Evolutionary conservation across 805 yeast genomes (phyloP).

Genomic region (Hanseniaspora meyeri): DNA sequence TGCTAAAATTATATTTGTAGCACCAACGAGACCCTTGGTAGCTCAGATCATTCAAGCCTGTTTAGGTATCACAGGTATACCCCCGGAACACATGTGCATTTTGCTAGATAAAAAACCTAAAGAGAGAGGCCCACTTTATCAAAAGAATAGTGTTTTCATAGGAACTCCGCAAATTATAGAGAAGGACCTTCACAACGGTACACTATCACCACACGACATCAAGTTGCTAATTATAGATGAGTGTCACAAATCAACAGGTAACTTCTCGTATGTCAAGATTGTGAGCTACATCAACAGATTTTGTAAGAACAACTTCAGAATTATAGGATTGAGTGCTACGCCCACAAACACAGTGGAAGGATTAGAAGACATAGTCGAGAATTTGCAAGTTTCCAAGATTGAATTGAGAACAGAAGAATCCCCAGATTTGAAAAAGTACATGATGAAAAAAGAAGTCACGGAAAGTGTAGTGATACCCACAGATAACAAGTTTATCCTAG

Average conservation of each 20-base stretch:
- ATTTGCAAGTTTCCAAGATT: slow-evolving; percentile 57
- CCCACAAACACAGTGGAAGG: slow-evolving; percentile 83
- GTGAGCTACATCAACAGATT: slow-evolving; percentile 51
- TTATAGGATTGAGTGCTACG: slow-evolving; percentile 87
- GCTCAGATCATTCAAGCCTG: slow-evolving; percentile 95
- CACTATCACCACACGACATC: slow-evolving; percentile 60
- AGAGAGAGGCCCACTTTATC: slow-evolving; percentile 71
- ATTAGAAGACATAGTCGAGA: slow-evolving; percentile 72
- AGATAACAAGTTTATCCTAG: slow-evolving; percentile 41
- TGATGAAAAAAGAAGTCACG: slow-evolving; percentile 54
- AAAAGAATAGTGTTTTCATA: slow-evolving; percentile 63
- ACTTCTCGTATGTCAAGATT: slow-evolving; percentile 80
- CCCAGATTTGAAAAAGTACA: slow-evolving; percentile 64
- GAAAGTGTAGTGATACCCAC: slow-evolving; percentile 39
- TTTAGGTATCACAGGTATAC: slow-evolving; percentile 72
- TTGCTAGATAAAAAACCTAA: slow-evolving; percentile 46
- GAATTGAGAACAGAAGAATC: slow-evolving; percentile 81
- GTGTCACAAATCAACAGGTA: slow-evolving; percentile 88
- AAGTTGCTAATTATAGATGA: slow-evolving; percentile 81
- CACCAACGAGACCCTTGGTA: slow-evolving; percentile 92
- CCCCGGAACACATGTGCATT: slow-evolving; percentile 65
- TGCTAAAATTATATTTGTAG: slow-evolving; percentile 73
- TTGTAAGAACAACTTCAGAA: slow-evolving; percentile 50
- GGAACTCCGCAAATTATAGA: slow-evolving; percentile 95
- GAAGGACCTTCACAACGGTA: slow-evolving; percentile 68